Evolutionary conservation across 1,284 basidiomycete genomes (phyloP).

Genomic region (Apiotrichum gracile): DNA sequence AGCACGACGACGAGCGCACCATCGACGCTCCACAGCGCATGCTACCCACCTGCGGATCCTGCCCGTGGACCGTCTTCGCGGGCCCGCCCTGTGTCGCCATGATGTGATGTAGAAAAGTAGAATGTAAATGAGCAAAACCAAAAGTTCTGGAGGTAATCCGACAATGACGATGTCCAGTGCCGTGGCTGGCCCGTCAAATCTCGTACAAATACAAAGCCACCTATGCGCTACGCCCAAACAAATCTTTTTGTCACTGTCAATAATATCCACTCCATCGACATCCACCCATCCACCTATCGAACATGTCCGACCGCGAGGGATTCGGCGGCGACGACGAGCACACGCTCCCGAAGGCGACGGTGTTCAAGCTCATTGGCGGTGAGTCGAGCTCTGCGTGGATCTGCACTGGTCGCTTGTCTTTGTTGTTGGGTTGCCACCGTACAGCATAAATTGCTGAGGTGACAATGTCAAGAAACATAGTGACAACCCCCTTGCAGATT

Average conservation of each 20-base stretch:
- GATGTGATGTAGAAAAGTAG: neutral
- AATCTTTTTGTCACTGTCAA: no score
- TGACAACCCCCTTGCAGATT: no score
- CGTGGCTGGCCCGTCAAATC: no score
- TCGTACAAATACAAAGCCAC: neutral
- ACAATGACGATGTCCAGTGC: no score
- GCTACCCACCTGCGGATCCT: slow-evolving; percentile 71
- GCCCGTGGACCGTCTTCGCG: slow-evolving; percentile 67
- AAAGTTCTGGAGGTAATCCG: neutral
- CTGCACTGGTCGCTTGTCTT: neutral
- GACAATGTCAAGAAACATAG: no score
- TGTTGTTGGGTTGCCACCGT: neutral
- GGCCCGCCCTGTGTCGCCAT: slow-evolving; percentile 17
- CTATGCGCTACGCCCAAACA: neutral
- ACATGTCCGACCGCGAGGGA: slow-evolving; percentile 43
- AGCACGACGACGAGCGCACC: no score
- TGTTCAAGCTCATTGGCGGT: slow-evolving; percentile 95
- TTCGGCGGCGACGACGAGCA: slow-evolving; percentile 73
- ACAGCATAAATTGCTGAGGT: no score
- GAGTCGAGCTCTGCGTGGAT: slow-evolving; percentile 20
- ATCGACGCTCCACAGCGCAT: no score
- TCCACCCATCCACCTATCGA: neutral
- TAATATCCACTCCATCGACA: neutral
- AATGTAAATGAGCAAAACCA: neutral
- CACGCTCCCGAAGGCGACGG: slow-evolving; percentile 92